Evolutionary conservation across 495 filamentous ascomycete species (phyloP).

Genomic region (Hyaloscypha finlandica): DNA sequence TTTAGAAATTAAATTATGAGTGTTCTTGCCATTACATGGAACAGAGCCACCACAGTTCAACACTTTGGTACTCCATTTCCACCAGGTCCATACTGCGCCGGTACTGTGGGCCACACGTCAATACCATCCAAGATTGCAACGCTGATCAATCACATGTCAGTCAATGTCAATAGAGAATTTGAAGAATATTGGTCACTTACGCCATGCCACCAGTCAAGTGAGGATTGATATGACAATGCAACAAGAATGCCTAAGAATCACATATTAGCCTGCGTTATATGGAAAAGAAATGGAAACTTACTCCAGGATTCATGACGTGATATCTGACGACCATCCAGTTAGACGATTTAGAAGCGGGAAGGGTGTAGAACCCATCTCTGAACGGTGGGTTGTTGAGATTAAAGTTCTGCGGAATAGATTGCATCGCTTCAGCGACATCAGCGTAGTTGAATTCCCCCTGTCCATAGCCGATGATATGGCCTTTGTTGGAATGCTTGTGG

Average conservation of each 20-base stretch:
- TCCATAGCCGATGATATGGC: slow-evolving; percentile 55
- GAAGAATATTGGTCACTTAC: not conserved
- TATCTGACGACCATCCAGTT: slow-evolving; percentile 59
- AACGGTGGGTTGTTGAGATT: slow-evolving; percentile 55
- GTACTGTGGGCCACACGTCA: slow-evolving; percentile 53
- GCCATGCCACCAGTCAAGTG: slow-evolving; percentile 60
- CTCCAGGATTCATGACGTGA: slow-evolving; percentile 57
- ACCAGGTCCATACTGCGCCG: slow-evolving; percentile 31
- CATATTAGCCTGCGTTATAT: not conserved
- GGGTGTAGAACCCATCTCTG: slow-evolving; percentile 52
- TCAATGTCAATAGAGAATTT: not conserved
- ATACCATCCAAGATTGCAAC: slow-evolving; percentile 58
- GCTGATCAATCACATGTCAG: slow-evolving; percentile 1
- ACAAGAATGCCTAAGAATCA: slow-evolving; percentile 43
- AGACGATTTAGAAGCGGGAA: slow-evolving; percentile 34
- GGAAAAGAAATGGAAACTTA: not conserved
- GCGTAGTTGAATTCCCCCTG: slow-evolving; percentile 50
- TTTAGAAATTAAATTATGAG: too few species aligned
- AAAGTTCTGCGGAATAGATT: slow-evolving; percentile 49
- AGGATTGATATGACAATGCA: slow-evolving; percentile 64
- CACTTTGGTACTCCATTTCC: not conserved
- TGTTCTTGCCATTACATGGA: too few species aligned
- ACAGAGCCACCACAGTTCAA: not conserved
- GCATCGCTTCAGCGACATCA: slow-evolving; percentile 53
- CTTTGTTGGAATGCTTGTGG: slow-evolving; percentile 66